Base-by-base conservation (phyloP, 176 grass and related monocot genomes). In the Guadua angustifolia region DNA sequence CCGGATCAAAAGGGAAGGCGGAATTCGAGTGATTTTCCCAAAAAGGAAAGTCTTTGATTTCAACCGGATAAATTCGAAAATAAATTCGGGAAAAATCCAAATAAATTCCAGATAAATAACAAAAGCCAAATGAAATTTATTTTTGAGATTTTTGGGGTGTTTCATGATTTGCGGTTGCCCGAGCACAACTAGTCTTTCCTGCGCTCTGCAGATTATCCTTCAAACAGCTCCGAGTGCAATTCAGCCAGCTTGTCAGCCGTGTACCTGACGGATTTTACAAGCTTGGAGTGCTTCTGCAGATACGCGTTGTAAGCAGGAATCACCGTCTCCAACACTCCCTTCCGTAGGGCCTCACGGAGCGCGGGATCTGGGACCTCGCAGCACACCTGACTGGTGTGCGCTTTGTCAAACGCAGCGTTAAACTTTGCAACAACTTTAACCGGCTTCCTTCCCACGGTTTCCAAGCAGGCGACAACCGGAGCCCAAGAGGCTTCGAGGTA, bases 261-360 rank as follows among this genome's bases (percentile, higher is more conserved):
- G 63, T 76, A 44, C 44, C 13, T 56, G 53, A 44, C 35, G 8
- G 45, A 46, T 11, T 24, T 64, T 16, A 5, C 18, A 45, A 85
- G 77, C 71, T 44, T 45, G 0, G 82, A 77, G 9, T 85, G 40
- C 53, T 63, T 67, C 15, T 74, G 42, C 51, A 81, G 22, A 6
- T 69, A 81, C 22, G 51, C 42, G 29, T 12, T 5, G 56, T 89
- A 81, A 33, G 62, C 82, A 18, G 70, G 69, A 16, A 89, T 61
- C 14, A 85, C 77, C 62, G 24, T 69, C 17, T 63, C 70, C 16
- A 33, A 60, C 39, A 84, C 50, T 26, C 26, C 68, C 14, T 58
- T 39, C 35, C 35, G 59, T 24, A 87, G 25, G 0, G 36, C 38
- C 69, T 12, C 69, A 29, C 85, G 47, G 12, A 87, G 69, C 85